Evolutionary conservation across 202 grass and related monocot species (phyloP), one percentile per base, ranked within the genome.

Genomic region (Dendrocalamus latiflorus): DNA sequence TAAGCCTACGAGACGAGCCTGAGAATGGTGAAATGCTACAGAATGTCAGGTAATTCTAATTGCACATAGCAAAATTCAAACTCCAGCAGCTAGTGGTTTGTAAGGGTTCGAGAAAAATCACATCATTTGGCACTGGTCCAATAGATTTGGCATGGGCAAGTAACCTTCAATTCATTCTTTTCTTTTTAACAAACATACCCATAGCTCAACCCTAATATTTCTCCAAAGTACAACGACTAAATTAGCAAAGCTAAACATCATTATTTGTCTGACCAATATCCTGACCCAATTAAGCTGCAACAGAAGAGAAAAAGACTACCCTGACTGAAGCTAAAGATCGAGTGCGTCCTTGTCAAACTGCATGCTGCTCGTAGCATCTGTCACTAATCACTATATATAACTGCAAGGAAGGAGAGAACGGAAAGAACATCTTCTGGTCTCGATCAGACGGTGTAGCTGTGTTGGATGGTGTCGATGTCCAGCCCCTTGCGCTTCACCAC

Each of bases 401-500:
- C 47, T 43, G 63, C 20, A 57, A 80, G 12, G 47, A 28, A n/a
- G n/a, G n/a, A 56, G n/a, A 17, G 50, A 65, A 39, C 10, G 0
- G 62, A 5, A 48, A 11, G 5, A 51, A 13, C 3, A 8, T 1
- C 47, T 2, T 12, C 17, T 59, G 9, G 44, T 65, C 26, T 39
- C 17, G 55, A 28, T 89, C 73, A 97, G 74, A 94, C 74, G 20
- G 94, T 94, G 55, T 97, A 97, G 62, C 89, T 88, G 28, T 97
- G 85, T 75, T 92, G 86, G 61, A 90, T 90, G 47, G 56, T 91
- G 33, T 90, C 89, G 8, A 92, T 90, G 77, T 97, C 94, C 8
- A 97, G 83, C 6, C 94, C 91, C 83, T 93, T 97, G 45, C 88
- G 89, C 79, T 97, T 97, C 9, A 93, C 89, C 21, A 97, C 90